Evolutionary conservation across 805 yeast genomes (phyloP), one percentile per base, ranked within the genome.

Genomic region (Nakazawaea pomicola): DNA sequence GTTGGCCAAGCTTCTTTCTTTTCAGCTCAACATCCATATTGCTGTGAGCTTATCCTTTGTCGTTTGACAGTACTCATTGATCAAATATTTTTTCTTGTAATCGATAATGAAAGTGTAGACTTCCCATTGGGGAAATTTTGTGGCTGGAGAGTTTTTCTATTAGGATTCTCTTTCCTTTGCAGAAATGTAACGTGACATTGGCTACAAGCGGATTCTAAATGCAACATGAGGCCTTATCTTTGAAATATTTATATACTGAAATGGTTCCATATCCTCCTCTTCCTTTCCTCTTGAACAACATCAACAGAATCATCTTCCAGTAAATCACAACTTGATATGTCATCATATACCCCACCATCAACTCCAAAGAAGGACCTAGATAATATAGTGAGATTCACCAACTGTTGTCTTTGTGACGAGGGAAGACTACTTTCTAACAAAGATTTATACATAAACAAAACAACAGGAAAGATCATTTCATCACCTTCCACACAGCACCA

Each of bases 371-470:
- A 30, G 20, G 43, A 40, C 10, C 14, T 34, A n/a, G 43, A 40
- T 10, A 20, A 29, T 14, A 37, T 42, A 8, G 21, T 42, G n/a
- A 57, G 50, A 45, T 64, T 67, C 47, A 67, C 70, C 31, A 69
- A 70, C 49, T 62, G 74, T 51, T 54, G 61, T 33, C 60, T 70
- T 37, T 61, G 70, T 41, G 74, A 68, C 44, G 58, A 62, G 39
- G 76, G 74, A 9, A 51, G 47, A 36, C 51, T 68, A 19, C 46
- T 49, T 37, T 43, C 52, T 29, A 57, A 55, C 24, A 55, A 57
- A 33, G 77, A 71, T 41, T 57, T 76, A 27, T 73, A 60, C 53
- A 60, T 74, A 18, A 69, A 76, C 53, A 52, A 61, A 36, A 47
- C 41, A 6, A 49, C 65, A 4, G 76, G 77, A 1, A 61, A 57